These are phyloP conservation scores for Alternaria infectoria DNA, from an alignment of 2,329 filamentous ascomycete genomes.

Conservation along the genomic window DNA sequence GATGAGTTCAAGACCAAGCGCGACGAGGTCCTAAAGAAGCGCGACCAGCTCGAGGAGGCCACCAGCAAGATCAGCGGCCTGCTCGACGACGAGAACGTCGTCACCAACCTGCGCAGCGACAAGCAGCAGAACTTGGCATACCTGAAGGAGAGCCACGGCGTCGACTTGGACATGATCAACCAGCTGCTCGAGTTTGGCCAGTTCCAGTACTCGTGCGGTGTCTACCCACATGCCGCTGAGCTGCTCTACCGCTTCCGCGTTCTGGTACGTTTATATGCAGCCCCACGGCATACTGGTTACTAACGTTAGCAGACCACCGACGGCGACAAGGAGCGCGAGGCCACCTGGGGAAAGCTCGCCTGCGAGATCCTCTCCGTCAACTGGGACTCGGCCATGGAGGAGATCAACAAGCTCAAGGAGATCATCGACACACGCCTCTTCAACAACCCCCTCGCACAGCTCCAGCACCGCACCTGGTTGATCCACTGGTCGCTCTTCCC, in stretches of 20 bases:
- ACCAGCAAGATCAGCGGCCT: conserved; percentile 88
- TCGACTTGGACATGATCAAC: conserved; percentile 95
- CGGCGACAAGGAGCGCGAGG: conserved; percentile 94
- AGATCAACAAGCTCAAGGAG: conserved; percentile 69
- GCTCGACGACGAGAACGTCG: conserved; percentile 85
- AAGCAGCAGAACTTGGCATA: conserved; percentile 99
- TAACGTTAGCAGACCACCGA: conserved; percentile 72
- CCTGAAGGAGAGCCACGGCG: conserved; percentile 93
- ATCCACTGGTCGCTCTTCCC: conserved; percentile 99
- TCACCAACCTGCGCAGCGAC: conserved; percentile 89
- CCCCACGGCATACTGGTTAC: not conserved
- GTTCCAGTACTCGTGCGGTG: conserved; percentile 97
- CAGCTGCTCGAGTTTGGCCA: conserved; percentile 94
- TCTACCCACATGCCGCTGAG: conserved; percentile 88
- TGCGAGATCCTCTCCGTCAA: conserved; percentile 93
- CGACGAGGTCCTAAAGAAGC: conserved; percentile 81
- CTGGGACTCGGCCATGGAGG: conserved; percentile 84
- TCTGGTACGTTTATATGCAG: conserved; percentile 55
- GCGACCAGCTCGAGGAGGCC: conserved; percentile 85
- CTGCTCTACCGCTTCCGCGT: conserved; percentile 98
- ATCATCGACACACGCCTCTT: conserved; percentile 93
- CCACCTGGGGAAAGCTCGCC: conserved; percentile 97
- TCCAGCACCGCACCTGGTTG: conserved; percentile 95
- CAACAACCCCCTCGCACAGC: conserved; percentile 93
- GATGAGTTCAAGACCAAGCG: conserved; percentile 88